These are phyloP conservation scores for Russula olivacea DNA, from an alignment of 768 basidiomycete species.

Conservation along the genomic window DNA sequence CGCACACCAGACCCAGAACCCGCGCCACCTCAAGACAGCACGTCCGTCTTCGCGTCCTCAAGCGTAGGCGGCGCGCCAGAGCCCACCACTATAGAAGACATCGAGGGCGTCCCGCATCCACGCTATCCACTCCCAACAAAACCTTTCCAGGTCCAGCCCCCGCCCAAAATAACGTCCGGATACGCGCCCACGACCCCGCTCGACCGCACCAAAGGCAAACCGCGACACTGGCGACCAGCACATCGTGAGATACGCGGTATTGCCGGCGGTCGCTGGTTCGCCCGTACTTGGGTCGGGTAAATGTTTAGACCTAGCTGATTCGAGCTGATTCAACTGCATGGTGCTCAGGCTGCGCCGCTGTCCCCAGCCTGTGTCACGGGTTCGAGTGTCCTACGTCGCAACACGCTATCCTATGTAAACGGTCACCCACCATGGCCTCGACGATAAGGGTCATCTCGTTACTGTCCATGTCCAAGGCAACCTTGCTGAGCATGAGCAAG, in stretches of 20 bases:
- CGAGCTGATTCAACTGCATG: too few species aligned
- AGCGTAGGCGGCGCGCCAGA: conserved; percentile 1
- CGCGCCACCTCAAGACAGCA: neutral
- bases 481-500: too few species aligned
- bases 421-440: too few species aligned
- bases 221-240: conserved; percentile 68
- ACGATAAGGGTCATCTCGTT: too few species aligned
- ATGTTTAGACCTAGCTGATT: too few species aligned
- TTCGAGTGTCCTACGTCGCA: too few species aligned
- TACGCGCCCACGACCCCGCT: conserved; percentile 62
- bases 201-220: conserved; percentile 55
- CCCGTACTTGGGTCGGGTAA: conserved; percentile 81
- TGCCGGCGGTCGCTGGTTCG: conserved; percentile 78
- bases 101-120: conserved; percentile 59
- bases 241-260: conserved; percentile 77
- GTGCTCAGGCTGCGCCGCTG: too few species aligned
- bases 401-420: too few species aligned
- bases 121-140: conserved; percentile 76
- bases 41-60: neutral
- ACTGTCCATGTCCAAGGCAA: too few species aligned
- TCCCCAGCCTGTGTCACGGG: too few species aligned
- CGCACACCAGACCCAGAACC: conserved; percentile 18
- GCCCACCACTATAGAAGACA: conserved; percentile 32
- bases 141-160: conserved; percentile 75
- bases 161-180: conserved; percentile 68